These are phyloP conservation scores for Umbelopsis isabellina DNA, from an alignment of 192 early-diverging fungal species.

Conservation along the genomic window DNA sequence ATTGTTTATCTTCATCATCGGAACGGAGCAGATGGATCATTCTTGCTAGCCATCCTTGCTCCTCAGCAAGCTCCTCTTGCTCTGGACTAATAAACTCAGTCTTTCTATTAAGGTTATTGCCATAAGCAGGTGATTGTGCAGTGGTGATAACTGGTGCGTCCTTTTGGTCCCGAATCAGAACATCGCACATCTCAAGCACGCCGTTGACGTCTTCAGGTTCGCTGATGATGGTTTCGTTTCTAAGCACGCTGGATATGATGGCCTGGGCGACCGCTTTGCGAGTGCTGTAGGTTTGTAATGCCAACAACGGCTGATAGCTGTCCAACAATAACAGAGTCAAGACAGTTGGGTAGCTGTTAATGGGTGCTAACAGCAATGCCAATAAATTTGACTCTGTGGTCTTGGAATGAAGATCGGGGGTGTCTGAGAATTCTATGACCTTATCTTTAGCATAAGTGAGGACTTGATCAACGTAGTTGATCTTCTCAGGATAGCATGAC, in stretches of 20 bases:
- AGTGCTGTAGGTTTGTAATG: conserved; percentile 80
- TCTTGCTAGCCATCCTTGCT: conserved; percentile 88
- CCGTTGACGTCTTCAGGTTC: conserved; percentile 78
- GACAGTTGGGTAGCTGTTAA: conserved; percentile 75
- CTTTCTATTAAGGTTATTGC: conserved; percentile 40
- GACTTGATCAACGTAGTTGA: conserved; percentile 90
- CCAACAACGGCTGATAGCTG: conserved; percentile 84
- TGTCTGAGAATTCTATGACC: conserved; percentile 61
- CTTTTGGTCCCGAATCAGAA: conserved; percentile 82
- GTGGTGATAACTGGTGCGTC: conserved; percentile 56
- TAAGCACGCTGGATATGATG: conserved; percentile 69
- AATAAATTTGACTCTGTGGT: conserved; percentile 76
- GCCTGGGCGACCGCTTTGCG: conserved; percentile 83
- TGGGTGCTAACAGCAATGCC: conserved; percentile 82
- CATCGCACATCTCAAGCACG: conserved; percentile 77
- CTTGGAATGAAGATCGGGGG: conserved; percentile 70
- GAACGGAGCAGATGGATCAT: conserved; percentile 75
- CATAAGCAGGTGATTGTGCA: conserved; percentile 31
- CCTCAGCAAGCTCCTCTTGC: conserved; percentile 89
- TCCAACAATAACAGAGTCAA: conserved; percentile 70
- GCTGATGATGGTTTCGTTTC: conserved; percentile 68
- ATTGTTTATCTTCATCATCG: conserved; percentile 77
- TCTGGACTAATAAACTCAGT: conserved; percentile 61
- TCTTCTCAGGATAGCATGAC: conserved; percentile 87
- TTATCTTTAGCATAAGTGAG: conserved; percentile 87